Percentiles rank a stretch among this genome's conserved stretches.
phyloP scores from a whole-genome alignment of 2,329 filamentous ascomycete genomes.

The Microcyclosporella mali region DNA sequence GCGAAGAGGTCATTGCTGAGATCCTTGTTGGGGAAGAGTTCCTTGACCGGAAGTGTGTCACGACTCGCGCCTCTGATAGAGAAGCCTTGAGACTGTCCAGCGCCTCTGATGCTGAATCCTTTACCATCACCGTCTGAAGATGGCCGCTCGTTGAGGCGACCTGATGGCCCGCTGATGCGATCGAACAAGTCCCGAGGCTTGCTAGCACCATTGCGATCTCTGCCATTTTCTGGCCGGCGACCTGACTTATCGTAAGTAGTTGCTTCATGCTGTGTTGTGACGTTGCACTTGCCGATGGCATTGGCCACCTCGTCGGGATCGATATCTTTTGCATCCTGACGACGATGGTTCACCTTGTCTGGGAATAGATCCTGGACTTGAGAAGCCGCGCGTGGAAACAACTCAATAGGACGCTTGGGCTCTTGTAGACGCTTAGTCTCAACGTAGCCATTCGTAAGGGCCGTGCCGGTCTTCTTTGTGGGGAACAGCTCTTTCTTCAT shows the following conservation, averaged over 20 bases:
- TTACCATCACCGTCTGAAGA: constrained; percentile 7
- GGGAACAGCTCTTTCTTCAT: constrained; percentile 39
- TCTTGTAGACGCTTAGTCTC: background rate
- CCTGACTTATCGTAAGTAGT: constrained; percentile 17
- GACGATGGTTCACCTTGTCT: constrained; percentile 38
- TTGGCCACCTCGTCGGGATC: constrained; percentile 20
- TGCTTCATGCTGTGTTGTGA: constrained; percentile 17
- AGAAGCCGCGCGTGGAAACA: constrained; percentile 24
- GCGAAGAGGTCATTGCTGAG: constrained; percentile 9
- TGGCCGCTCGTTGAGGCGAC: constrained; percentile 10
- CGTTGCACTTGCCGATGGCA: constrained; percentile 22
- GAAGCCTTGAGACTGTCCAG: constrained; percentile 22
- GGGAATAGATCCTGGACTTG: constrained; percentile 33
- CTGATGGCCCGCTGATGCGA: constrained; percentile 12
- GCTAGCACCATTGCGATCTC: constrained; percentile 3
- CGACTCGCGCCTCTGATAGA: constrained; percentile 28
- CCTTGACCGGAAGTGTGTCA: constrained; percentile 8
- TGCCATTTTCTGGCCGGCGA: constrained; percentile 7
- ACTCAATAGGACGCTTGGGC: constrained; percentile 12
- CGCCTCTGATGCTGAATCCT: constrained; percentile 33
- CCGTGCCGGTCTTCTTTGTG: constrained; percentile 17
- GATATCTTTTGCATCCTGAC: constrained; percentile 38
- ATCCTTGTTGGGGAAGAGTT: constrained; percentile 11
- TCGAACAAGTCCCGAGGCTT: constrained; percentile 17
- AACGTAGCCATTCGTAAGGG: constrained; percentile 9